phyloP scores from a whole-genome alignment of 23 red algal species.

The Gracilaria domingensis region DNA sequence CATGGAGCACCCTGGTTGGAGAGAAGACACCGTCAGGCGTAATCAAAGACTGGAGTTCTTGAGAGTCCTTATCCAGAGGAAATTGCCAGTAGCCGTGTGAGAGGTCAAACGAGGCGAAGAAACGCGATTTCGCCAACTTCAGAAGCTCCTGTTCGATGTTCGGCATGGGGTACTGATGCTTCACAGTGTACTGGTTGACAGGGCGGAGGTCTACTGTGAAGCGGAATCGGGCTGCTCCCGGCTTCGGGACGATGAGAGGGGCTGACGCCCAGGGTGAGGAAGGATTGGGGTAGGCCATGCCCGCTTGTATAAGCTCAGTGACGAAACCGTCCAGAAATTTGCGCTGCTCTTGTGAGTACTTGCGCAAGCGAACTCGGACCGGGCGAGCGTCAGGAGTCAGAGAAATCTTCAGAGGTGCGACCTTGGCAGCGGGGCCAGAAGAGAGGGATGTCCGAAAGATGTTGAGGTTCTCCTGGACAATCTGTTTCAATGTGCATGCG shows the following conservation, averaged over 20 bases:
- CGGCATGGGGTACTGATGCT: neutral
- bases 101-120: no score
- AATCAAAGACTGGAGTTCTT: no score
- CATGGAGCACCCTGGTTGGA: no score
- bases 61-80: no score
- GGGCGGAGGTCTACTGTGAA: neutral
- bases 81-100: no score
- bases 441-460: neutral
- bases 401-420: slow-evolving; percentile 3
- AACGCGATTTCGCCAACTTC: neutral
- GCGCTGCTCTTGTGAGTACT: neutral
- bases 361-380: neutral
- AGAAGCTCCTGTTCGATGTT: neutral
- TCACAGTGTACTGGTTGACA: neutral
- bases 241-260: slow-evolving; percentile 11
- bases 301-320: neutral
- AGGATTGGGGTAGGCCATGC: neutral
- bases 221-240: neutral
- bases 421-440: neutral
- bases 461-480: neutral
- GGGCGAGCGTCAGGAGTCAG: neutral
- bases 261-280: neutral
- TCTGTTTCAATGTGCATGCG: neutral
- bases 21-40: no score
- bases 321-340: slow-evolving; percentile 2